Conservation (phyloP, 257 asterid genomes). For the Perilla frutescens region DNA sequence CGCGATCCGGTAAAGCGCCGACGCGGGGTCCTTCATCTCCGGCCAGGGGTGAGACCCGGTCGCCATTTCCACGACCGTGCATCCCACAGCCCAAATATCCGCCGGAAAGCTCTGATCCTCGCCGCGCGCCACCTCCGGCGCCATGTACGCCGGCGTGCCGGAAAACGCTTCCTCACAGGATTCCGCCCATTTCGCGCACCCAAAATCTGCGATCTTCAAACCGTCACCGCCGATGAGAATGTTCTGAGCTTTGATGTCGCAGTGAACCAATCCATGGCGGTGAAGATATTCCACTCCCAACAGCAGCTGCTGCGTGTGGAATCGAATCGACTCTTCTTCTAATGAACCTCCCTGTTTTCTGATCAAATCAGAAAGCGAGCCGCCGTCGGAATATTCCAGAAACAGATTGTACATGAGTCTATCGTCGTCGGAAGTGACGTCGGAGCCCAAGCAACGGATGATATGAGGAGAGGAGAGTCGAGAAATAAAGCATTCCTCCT, state of each 20-base stretch:
- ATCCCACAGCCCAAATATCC: constrained; percentile 87
- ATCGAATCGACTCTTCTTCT: constrained; percentile 46
- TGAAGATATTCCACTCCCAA: constrained; percentile 70
- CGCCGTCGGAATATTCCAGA: constrained; percentile 75
- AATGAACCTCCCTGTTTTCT: constrained; percentile 55
- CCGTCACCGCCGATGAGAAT: constrained; percentile 56
- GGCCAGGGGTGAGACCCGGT: constrained; percentile 84
- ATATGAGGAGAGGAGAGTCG: constrained; percentile 65
- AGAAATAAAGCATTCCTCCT: constrained; percentile 59
- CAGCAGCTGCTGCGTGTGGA: constrained; percentile 49
- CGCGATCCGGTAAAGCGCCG: constrained; percentile 73
- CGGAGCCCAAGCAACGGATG: constrained; percentile 64
- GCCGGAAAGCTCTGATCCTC: constrained; percentile 78
- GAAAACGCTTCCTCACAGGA: constrained; percentile 40
- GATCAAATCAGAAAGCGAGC: constrained; percentile 70
- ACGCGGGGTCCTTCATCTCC: constrained; percentile 66
- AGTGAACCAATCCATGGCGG: constrained; percentile 61
- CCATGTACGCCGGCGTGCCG: constrained; percentile 92
- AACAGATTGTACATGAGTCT: constrained; percentile 55
- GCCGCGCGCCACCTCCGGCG: constrained; percentile 90
- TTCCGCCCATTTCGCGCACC: constrained; percentile 56
- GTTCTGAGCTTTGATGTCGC: constrained; percentile 79
- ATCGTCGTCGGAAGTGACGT: constrained; percentile 38
- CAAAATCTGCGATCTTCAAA: constrained; percentile 78
- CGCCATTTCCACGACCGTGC: constrained; percentile 82